These are phyloP conservation scores for Tagetes erecta DNA, from an alignment of 129 eudicot species.

Conservation along the genomic window DNA sequence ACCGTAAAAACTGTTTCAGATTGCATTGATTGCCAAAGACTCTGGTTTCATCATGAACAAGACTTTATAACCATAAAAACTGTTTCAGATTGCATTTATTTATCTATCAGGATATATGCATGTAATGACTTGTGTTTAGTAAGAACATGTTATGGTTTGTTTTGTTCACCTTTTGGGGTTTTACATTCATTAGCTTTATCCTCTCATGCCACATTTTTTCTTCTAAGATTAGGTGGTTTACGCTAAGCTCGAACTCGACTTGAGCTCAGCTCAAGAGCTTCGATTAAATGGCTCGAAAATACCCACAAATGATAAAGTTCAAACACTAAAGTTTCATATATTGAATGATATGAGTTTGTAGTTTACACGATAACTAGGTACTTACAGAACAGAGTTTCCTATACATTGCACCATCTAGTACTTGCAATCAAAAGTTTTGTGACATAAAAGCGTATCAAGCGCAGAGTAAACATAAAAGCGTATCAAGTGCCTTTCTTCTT, in stretches of 20 bases:
- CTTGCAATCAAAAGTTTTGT: background rate
- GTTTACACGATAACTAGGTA: background rate
- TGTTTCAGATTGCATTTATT: background rate
- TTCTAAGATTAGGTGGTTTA: background rate
- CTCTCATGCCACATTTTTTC: background rate
- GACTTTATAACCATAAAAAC: slow-evolving; percentile 3
- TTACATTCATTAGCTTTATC: background rate
- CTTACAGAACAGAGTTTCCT: background rate
- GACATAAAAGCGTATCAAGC: background rate
- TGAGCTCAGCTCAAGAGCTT: too few species aligned
- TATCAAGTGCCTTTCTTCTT: slow-evolving; percentile 57
- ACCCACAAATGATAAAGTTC: background rate
- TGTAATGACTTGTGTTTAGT: background rate
- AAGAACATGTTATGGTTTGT: background rate
- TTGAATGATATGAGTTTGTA: background rate
- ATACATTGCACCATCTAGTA: background rate
- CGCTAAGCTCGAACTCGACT: too few species aligned
- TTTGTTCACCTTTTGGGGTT: background rate
- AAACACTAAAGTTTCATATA: background rate
- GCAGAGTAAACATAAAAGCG: background rate
- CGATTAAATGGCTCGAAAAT: too few species aligned
- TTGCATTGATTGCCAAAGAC: background rate
- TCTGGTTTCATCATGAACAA: slow-evolving; percentile 20
- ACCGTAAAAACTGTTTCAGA: background rate
- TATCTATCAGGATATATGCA: background rate